Evolutionary conservation across 1,284 basidiomycete genomes (phyloP).

Genomic region (Moesziomyces aphidis): DNA sequence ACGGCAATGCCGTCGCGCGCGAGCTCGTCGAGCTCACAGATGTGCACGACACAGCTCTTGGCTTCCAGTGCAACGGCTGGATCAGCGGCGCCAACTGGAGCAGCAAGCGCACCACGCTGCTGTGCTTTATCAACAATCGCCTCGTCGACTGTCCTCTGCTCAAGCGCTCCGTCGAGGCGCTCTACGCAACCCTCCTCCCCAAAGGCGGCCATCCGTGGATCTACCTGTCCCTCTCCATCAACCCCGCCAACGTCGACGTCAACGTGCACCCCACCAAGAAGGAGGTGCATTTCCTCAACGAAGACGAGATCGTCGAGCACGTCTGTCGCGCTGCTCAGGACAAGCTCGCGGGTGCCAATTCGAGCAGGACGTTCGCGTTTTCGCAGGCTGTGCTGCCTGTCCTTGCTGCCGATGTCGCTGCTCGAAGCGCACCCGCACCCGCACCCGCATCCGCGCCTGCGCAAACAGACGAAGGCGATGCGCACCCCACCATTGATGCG

Average conservation of each 20-base stretch:
- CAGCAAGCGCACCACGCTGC: conserved; percentile 83
- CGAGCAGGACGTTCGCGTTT: conserved; percentile 59
- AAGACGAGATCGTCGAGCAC: conserved; percentile 85
- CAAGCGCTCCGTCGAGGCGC: conserved; percentile 85
- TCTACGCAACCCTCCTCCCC: conserved; percentile 87
- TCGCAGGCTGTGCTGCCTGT: conserved; percentile 42
- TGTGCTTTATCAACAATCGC: conserved; percentile 98
- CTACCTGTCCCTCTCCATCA: conserved; percentile 87
- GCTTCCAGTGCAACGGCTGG: conserved; percentile 73
- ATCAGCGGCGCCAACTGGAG: conserved; percentile 91
- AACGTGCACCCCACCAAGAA: conserved; percentile 99
- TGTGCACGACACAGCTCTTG: conserved; percentile 44
- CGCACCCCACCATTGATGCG: conserved; percentile 10
- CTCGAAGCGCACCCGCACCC: not conserved
- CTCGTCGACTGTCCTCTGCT: conserved; percentile 90
- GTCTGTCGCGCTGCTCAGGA: conserved; percentile 72
- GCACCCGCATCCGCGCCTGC: not conserved
- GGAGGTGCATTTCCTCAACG: conserved; percentile 93
- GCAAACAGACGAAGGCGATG: not conserved
- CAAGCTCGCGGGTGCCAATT: conserved; percentile 52
- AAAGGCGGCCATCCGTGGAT: conserved; percentile 92
- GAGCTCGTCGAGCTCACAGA: conserved; percentile 75
- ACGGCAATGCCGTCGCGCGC: conserved; percentile 83
- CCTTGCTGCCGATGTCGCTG: conserved; percentile 14
- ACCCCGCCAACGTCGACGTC: conserved; percentile 90